phyloP scores from a whole-genome alignment of 169 alveolate genomes.

The Theileria parva region DNA sequence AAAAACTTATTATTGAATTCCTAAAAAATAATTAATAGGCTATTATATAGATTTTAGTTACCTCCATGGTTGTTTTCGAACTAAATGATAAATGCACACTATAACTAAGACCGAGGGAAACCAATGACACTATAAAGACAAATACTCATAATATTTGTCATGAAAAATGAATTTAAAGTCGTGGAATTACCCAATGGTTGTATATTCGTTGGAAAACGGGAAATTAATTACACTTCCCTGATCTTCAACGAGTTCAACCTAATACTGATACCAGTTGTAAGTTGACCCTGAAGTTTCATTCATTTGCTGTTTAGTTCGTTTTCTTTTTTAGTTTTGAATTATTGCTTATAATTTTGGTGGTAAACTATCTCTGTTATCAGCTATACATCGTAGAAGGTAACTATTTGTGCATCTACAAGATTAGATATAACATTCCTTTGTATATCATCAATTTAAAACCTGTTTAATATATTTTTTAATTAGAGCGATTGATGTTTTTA shows the following conservation, averaged over 20 bases:
- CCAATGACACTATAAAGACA: background rate
- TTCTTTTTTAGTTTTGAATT: too few relatives aligned
- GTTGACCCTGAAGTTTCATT: background rate
- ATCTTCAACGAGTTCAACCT: background rate
- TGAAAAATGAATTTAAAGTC: slow-evolving; percentile 14
- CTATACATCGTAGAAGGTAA: background rate
- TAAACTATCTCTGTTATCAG: background rate
- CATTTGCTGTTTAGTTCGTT: background rate
- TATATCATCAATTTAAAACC: too few relatives aligned
- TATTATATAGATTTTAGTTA: background rate
- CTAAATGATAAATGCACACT: background rate
- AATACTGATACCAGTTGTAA: background rate
- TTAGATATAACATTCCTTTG: background rate
- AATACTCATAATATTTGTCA: background rate
- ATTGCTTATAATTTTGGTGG: background rate
- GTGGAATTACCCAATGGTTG: slow-evolving; percentile 44
- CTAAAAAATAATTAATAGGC: background rate
- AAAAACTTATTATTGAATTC: background rate
- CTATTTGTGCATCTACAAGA: background rate
- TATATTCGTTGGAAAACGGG: slow-evolving; percentile 16
- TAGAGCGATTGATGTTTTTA: slow-evolving; percentile 52
- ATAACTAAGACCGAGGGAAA: background rate
- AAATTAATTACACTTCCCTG: background rate
- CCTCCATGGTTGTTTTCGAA: background rate
- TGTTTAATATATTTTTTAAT: background rate